Evolutionary conservation across 768 basidiomycete genomes (phyloP).

Genomic region (Hericium erinaceus): DNA sequence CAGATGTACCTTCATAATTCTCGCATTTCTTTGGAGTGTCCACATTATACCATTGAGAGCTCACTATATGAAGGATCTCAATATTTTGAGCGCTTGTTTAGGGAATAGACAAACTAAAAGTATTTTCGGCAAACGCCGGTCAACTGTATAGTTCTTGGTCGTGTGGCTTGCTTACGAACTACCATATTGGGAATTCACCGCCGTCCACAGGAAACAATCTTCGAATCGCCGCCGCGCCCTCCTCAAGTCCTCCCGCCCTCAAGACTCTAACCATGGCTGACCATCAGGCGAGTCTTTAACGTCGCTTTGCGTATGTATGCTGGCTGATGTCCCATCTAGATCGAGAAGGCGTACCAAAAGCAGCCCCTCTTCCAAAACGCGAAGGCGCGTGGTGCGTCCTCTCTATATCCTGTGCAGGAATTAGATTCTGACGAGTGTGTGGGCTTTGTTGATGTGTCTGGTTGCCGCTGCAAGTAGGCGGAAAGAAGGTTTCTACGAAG

Average conservation of each 20-base stretch:
- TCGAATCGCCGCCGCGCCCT: conserved; percentile 1
- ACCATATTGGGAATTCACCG: conserved; percentile 7
- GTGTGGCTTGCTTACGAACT: conserved; percentile 10
- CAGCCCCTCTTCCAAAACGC: conserved; percentile 97
- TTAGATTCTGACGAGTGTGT: background rate
- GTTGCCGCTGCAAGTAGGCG: conserved; percentile 33
- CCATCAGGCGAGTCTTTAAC: conserved; percentile 22
- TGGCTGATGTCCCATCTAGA: conserved; percentile 33
- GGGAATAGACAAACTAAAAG: background rate
- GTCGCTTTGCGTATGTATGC: background rate
- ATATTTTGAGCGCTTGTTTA: too few species aligned
- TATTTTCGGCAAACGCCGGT: conserved; percentile 4
- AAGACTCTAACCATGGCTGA: conserved; percentile 30
- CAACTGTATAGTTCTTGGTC: conserved; percentile 9
- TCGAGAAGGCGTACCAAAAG: conserved; percentile 97
- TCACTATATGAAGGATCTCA: too few species aligned
- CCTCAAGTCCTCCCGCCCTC: conserved; percentile 14
- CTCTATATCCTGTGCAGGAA: background rate
- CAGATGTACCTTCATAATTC: too few species aligned
- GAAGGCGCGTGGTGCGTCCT: conserved; percentile 78
- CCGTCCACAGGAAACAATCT: background rate
- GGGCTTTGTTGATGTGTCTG: background rate
- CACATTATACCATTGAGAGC: too few species aligned
- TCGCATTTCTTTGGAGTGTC: too few species aligned
- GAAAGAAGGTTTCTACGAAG: conserved; percentile 89